Evolutionary conservation across 306 rosid species (phyloP).

Genomic region (Luffa aegyptiaca): DNA sequence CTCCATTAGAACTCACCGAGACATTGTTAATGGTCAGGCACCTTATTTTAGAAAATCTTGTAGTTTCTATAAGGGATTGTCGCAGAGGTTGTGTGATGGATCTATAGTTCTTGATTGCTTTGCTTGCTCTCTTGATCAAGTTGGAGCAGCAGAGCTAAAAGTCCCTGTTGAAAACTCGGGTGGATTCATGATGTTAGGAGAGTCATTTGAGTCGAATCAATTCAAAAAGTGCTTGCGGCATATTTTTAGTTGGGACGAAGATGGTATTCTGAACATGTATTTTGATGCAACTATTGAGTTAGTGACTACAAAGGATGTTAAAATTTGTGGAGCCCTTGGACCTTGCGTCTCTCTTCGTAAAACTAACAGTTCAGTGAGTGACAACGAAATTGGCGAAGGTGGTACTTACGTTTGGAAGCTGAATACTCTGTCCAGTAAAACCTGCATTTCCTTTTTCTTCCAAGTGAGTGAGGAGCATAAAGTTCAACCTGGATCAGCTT

Average conservation of each 20-base stretch:
- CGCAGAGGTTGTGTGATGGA: conserved; percentile 41
- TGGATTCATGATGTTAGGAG: conserved; percentile 68
- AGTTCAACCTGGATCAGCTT: conserved; percentile 69
- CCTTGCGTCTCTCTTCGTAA: conserved; percentile 69
- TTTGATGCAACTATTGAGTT: conserved; percentile 77
- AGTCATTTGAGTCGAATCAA: conserved; percentile 58
- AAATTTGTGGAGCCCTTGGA: conserved; percentile 88
- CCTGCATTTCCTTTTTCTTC: conserved; percentile 84
- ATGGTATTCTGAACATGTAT: conserved; percentile 56
- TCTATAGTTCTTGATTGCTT: conserved; percentile 67
- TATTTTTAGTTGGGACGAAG: conserved; percentile 38
- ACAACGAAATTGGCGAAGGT: conserved; percentile 57
- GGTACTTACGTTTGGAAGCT: conserved; percentile 77
- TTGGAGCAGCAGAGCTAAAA: conserved; percentile 68
- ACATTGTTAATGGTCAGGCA: conserved; percentile 50
- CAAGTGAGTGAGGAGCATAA: conserved; percentile 51
- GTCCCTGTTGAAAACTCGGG: conserved; percentile 62
- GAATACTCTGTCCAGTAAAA: conserved; percentile 51
- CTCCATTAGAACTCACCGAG: conserved; percentile 61
- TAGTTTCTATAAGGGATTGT: conserved; percentile 42
- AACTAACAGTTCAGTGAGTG: conserved; percentile 46
- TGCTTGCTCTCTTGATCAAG: conserved; percentile 87
- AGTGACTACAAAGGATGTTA: conserved; percentile 70
- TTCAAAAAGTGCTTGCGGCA: conserved; percentile 63
- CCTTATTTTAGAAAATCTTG: conserved; percentile 37